These are phyloP conservation scores for Neofusicoccum laricinum DNA, from an alignment of 2,329 filamentous ascomycete species.

Conservation along the genomic window DNA sequence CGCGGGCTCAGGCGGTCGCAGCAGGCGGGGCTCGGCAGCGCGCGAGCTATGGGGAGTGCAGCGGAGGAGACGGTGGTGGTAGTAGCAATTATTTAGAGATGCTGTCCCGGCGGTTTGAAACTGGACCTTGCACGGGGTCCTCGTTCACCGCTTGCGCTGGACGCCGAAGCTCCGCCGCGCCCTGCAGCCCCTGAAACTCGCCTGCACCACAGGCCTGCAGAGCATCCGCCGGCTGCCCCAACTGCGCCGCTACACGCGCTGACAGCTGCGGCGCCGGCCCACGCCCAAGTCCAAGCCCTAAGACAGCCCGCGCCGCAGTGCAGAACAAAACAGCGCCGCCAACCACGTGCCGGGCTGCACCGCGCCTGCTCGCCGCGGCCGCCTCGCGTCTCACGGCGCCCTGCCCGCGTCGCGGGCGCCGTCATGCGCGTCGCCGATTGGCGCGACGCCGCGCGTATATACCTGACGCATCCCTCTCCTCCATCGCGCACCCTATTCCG, in stretches of 20 bases:
- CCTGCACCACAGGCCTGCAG: background rate
- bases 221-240: background rate
- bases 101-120: conserved; percentile 14
- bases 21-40: background rate
- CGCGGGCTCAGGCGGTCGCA: background rate
- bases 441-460: background rate
- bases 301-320: background rate
- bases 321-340: background rate
- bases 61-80: background rate
- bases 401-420: background rate
- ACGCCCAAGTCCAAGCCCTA: background rate
- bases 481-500: background rate
- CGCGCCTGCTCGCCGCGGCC: background rate
- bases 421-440: background rate
- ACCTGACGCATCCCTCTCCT: background rate
- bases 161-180: background rate
- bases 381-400: background rate
- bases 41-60: background rate
- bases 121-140: conserved; percentile 13
- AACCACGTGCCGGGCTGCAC: background rate
- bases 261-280: background rate
- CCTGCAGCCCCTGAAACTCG: conserved; percentile 7
- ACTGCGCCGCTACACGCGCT: background rate
- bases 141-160: conserved; percentile 3
- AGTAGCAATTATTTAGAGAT: conserved; percentile 12